phyloP scores from a whole-genome alignment of 495 filamentous ascomycete genomes.

The Podospora pseudocomata region DNA sequence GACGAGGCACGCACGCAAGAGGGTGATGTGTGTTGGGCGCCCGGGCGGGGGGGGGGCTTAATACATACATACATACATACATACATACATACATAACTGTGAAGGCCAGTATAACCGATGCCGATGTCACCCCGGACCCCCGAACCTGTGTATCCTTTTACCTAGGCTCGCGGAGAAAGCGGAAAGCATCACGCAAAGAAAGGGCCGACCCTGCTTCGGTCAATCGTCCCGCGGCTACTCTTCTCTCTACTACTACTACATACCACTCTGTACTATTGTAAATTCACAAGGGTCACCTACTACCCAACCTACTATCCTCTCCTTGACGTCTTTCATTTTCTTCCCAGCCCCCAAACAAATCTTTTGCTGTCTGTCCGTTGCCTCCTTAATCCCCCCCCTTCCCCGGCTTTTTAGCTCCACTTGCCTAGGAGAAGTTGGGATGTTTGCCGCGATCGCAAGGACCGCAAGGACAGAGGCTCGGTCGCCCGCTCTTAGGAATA shows the following conservation, averaged over 20 bases:
- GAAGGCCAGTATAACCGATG: neutral
- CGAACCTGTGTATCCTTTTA: constrained; percentile 7
- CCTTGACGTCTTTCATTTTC: neutral
- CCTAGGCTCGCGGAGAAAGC: constrained; percentile 25
- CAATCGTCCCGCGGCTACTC: constrained; percentile 24
- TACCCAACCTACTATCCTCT: neutral
- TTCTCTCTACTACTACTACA: neutral
- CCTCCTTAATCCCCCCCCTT: constrained; percentile 5
- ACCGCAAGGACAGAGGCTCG: constrained; percentile 33
- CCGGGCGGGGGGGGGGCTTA: neutral
- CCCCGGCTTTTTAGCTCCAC: constrained; percentile 5
- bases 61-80: neutral
- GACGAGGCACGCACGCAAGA: neutral
- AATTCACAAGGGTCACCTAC: constrained; percentile 9
- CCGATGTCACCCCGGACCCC: constrained; percentile 14
- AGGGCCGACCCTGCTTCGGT: constrained; percentile 13
- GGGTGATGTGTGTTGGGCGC: too few relatives aligned
- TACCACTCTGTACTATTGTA: neutral
- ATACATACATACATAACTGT: neutral
- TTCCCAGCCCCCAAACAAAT: neutral
- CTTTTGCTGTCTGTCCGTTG: neutral
- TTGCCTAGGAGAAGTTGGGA: constrained; percentile 19
- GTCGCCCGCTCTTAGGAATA: constrained; percentile 33
- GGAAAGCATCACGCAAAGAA: constrained; percentile 7
- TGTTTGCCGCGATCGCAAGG: constrained; percentile 33